Conservation (phyloP, 1,284 basidiomycete species). For the Ustilago crameri region DNA sequence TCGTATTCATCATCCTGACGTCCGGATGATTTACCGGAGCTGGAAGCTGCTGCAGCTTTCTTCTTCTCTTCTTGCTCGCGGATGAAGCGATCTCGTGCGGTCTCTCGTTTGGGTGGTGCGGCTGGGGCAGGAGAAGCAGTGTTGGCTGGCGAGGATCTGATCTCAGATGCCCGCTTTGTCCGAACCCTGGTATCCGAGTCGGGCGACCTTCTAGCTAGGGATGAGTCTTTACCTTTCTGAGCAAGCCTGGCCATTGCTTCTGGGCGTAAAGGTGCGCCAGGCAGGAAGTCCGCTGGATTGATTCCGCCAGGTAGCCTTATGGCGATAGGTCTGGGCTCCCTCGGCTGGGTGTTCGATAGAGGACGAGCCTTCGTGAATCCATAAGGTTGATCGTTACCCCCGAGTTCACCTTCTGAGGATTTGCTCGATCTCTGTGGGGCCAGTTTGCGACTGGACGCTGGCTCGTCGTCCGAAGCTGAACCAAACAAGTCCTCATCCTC, state of each 20-base stretch:
- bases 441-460: neutral
- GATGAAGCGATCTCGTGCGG: constrained; percentile 57
- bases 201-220: constrained; percentile 14
- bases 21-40: neutral
- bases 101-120: constrained; percentile 42
- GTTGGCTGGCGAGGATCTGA: constrained; percentile 5
- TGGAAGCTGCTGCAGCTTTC: constrained; percentile 14
- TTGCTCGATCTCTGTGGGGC: constrained; percentile 8
- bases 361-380: constrained; percentile 3
- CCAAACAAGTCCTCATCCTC: constrained; percentile 35
- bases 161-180: constrained; percentile 2
- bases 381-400: neutral
- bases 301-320: constrained; percentile 29
- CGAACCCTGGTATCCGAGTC: constrained; percentile 9
- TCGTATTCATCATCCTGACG: constrained; percentile 33
- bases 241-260: constrained; percentile 34
- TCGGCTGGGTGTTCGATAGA: constrained; percentile 8
- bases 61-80: constrained; percentile 57
- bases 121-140: constrained; percentile 4
- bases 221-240: constrained; percentile 19
- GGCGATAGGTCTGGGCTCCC: constrained; percentile 13
- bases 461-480: constrained; percentile 12
- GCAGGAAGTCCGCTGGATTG: constrained; percentile 53
- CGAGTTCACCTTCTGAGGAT: neutral
- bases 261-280: constrained; percentile 44